These are phyloP conservation scores for Boletus barrowsii DNA, from an alignment of 768 basidiomycete genomes.

Conservation along the genomic window DNA sequence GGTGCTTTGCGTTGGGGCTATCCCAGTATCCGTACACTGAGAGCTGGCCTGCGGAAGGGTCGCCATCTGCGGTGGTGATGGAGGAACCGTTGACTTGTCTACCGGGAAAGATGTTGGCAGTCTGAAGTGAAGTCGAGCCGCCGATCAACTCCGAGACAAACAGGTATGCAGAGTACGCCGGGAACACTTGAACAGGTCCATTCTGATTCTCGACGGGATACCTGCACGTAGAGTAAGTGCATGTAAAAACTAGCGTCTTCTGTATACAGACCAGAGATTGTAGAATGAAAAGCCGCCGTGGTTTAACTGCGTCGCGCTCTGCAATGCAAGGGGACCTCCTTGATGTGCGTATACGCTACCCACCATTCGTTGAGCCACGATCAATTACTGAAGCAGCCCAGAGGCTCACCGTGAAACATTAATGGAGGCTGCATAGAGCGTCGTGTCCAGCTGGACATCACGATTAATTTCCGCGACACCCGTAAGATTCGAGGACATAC, in stretches of 20 bases:
- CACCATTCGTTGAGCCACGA: background rate
- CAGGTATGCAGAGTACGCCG: constrained; percentile 51
- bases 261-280: constrained; percentile 40
- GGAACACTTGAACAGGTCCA: constrained; percentile 50
- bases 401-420: constrained; percentile 44
- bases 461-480: background rate
- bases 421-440: constrained; percentile 32
- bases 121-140: constrained; percentile 40
- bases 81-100: constrained; percentile 50
- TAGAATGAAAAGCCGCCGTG: constrained; percentile 39
- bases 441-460: constrained; percentile 3
- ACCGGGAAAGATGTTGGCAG: constrained; percentile 51
- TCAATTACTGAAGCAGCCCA: background rate
- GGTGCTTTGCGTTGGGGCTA: constrained; percentile 28
- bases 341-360: constrained; percentile 51
- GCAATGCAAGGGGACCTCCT: constrained; percentile 50
- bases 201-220: constrained; percentile 47
- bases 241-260: background rate
- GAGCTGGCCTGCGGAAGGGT: constrained; percentile 45
- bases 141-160: constrained; percentile 49
- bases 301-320: constrained; percentile 40
- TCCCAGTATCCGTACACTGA: constrained; percentile 55
- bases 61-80: constrained; percentile 49
- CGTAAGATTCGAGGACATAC: constrained; percentile 26
- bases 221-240: constrained; percentile 28